Evolutionary conservation across 2,329 filamentous ascomycete genomes (phyloP).

Genomic region (Lomentospora prolificans): DNA sequence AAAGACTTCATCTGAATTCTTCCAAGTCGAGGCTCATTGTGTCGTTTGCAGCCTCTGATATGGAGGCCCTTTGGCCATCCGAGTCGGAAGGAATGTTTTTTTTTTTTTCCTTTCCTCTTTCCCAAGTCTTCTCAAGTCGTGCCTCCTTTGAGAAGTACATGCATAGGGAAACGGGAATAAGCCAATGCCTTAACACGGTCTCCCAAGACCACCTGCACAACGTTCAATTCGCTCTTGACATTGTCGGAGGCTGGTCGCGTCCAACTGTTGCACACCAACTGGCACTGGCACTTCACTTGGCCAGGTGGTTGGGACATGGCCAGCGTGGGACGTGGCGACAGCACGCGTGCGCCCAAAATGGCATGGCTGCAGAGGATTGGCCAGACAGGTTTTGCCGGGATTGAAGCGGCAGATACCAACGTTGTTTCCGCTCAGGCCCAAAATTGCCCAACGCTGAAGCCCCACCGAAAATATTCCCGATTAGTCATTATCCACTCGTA

Average conservation of each 20-base stretch:
- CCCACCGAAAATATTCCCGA: too few species aligned
- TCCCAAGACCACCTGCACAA: not conserved
- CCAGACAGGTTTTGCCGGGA: not conserved
- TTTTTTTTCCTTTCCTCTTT: not conserved
- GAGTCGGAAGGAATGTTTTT: not conserved
- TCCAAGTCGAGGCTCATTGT: not conserved
- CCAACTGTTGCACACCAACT: not conserved
- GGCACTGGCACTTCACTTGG: not conserved
- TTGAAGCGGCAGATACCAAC: not conserved
- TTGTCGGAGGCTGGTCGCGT: constrained; percentile 1
- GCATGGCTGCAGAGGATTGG: not conserved
- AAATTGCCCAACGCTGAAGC: not conserved
- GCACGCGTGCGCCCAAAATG: not conserved
- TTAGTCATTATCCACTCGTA: too few species aligned
- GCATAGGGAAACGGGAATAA: not conserved
- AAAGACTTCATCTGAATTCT: not conserved
- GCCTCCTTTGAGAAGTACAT: not conserved
- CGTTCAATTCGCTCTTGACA: not conserved
- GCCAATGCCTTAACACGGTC: not conserved
- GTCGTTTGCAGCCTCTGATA: not conserved
- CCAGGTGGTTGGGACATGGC: not conserved
- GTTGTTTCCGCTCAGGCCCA: not conserved
- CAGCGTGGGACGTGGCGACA: too few species aligned
- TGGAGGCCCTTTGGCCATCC: not conserved
- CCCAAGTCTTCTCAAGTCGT: not conserved